Evolutionary conservation across 345 rosid species (phyloP).

Genomic region (Jatropha curcas): DNA sequence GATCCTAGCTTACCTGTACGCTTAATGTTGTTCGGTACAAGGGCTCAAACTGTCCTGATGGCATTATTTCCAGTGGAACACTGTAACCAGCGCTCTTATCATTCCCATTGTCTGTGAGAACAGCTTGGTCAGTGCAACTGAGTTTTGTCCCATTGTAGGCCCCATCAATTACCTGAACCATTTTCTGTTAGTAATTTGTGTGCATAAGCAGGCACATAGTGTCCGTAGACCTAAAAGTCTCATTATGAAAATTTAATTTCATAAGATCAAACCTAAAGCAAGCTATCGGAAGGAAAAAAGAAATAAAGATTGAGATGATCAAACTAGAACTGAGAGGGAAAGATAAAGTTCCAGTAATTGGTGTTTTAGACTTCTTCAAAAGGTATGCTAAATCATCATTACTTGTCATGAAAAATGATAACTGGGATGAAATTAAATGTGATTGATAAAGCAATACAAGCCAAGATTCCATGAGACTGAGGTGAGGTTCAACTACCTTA

Average conservation of each 20-base stretch:
- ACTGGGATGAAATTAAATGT: neutral
- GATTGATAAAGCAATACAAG: neutral
- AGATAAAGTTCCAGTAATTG: neutral
- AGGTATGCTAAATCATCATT: neutral
- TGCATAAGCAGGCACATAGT: neutral
- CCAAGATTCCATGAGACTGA: constrained; percentile 13
- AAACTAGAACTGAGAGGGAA: neutral
- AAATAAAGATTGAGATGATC: neutral
- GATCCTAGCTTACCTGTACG: constrained; percentile 53
- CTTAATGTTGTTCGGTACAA: constrained; percentile 72
- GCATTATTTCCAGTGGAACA: constrained; percentile 87
- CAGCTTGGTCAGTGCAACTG: constrained; percentile 65
- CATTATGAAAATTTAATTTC: neutral
- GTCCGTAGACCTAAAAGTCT: constrained; percentile 8
- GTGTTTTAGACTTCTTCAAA: neutral
- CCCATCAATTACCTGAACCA: constrained; percentile 64
- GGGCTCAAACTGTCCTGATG: constrained; percentile 92
- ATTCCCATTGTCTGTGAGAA: constrained; percentile 54
- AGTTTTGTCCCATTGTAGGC: constrained; percentile 76
- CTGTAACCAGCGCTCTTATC: constrained; percentile 55
- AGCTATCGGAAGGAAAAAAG: neutral
- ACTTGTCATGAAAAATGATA: neutral
- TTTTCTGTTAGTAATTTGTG: neutral
- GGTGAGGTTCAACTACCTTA: constrained; percentile 71
- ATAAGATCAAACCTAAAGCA: neutral